A percentile compares a stretch with the other conserved stretches of the same genome.
Evolutionary conservation across 2,329 filamentous ascomycete species (phyloP).

Genomic region (Trichoderma sp.): DNA sequence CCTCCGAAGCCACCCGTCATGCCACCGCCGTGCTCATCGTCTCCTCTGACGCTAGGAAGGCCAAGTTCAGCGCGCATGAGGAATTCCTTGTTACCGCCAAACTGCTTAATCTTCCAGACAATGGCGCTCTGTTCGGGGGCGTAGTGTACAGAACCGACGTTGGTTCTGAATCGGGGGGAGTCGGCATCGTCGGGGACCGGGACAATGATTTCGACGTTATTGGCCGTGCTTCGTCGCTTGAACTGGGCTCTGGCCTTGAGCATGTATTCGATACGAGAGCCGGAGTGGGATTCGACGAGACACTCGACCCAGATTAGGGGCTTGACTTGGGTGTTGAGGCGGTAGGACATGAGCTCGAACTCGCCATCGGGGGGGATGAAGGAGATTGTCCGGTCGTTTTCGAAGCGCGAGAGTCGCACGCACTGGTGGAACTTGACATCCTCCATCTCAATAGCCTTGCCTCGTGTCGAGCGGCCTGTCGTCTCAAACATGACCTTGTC

Average conservation of each 20-base stretch:
- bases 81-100: constrained; percentile 97
- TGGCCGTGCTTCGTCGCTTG: constrained; percentile 94
- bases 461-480: constrained; percentile 86
- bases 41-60: constrained; percentile 87
- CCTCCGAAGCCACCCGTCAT: constrained; percentile 98
- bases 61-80: constrained; percentile 97
- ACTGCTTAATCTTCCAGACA: constrained; percentile 99
- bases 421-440: constrained; percentile 99
- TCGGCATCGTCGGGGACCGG: constrained; percentile 97
- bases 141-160: constrained; percentile 96
- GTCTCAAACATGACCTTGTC: constrained; percentile 99
- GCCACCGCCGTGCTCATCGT: constrained; percentile 91
- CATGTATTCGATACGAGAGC: constrained; percentile 97
- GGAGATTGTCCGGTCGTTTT: constrained; percentile 97
- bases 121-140: constrained; percentile 96
- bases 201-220: constrained; percentile 97
- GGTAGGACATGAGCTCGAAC: constrained; percentile 99
- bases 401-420: constrained; percentile 90
- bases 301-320: constrained; percentile 99
- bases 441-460: constrained; percentile 99
- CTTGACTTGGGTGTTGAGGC: constrained; percentile 97
- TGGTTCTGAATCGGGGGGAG: constrained; percentile 92
- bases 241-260: constrained; percentile 97
- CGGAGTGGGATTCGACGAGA: constrained; percentile 92
- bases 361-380: constrained; percentile 98